These are phyloP conservation scores for Capronia americana DNA, from an alignment of 2,329 filamentous ascomycete species.

Conservation along the genomic window DNA sequence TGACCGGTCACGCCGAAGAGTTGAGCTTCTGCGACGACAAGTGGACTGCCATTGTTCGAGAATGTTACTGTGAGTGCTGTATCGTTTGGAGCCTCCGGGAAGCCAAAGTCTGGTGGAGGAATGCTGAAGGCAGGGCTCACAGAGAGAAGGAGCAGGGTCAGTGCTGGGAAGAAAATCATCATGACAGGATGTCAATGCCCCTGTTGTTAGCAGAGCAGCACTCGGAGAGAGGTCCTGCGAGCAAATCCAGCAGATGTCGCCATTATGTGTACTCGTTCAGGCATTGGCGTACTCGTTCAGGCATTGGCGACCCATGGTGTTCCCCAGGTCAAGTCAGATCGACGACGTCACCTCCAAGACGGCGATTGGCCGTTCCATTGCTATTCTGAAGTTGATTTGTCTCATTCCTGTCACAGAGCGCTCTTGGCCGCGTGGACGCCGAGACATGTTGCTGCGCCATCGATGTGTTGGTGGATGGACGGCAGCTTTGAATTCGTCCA, in stretches of 20 bases:
- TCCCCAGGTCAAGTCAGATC: background rate
- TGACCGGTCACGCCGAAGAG: conserved; percentile 35
- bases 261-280: background rate
- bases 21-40: conserved; percentile 28
- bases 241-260: background rate
- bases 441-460: background rate
- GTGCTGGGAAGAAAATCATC: conserved; percentile 1
- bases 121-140: conserved; percentile 21
- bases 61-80: conserved; percentile 32
- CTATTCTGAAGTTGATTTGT: background rate
- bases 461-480: background rate
- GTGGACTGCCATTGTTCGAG: conserved; percentile 28
- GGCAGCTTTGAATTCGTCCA: background rate
- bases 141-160: background rate
- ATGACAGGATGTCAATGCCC: background rate
- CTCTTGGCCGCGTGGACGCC: background rate
- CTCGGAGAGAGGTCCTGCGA: background rate
- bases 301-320: background rate
- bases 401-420: background rate
- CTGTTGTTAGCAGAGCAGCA: background rate
- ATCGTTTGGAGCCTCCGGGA: conserved; percentile 32
- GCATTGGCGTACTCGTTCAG: background rate
- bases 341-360: conserved; percentile 3
- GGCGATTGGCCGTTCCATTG: background rate
- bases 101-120: conserved; percentile 37